Percentiles rank a stretch among this genome's conserved stretches.
Evolutionary conservation across 371 early-diverging fungal genomes (phyloP).

Genomic region (Enteropsectra breve): DNA sequence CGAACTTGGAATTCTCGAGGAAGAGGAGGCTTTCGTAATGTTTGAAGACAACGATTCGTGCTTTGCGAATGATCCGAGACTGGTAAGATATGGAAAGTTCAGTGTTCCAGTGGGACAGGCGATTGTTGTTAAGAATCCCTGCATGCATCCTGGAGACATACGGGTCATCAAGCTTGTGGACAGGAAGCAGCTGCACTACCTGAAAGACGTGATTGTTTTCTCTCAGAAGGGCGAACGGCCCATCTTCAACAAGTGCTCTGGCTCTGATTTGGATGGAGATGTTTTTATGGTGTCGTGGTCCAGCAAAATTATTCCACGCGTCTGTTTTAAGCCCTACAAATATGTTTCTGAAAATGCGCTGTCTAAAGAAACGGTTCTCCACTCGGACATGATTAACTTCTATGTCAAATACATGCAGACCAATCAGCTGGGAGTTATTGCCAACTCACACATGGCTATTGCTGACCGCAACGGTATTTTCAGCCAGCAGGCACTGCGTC

Average conservation of each 20-base stretch:
- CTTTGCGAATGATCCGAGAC: not conserved
- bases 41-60: not conserved
- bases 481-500: slow-evolving; percentile 61
- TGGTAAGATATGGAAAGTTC: slow-evolving; percentile 18
- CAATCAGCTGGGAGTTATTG: slow-evolving; percentile 68
- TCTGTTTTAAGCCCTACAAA: slow-evolving; percentile 63
- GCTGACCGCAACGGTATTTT: slow-evolving; percentile 64
- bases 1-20: slow-evolving; percentile 64
- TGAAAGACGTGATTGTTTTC: slow-evolving; percentile 69
- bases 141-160: slow-evolving; percentile 73
- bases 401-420: slow-evolving; percentile 67
- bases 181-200: slow-evolving; percentile 61
- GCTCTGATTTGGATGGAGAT: slow-evolving; percentile 77
- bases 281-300: slow-evolving; percentile 65
- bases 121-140: slow-evolving; percentile 66
- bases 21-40: slow-evolving; percentile 65
- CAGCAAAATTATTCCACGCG: slow-evolving; percentile 62
- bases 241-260: slow-evolving; percentile 68
- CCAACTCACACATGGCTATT: slow-evolving; percentile 66
- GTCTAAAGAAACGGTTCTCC: slow-evolving; percentile 59
- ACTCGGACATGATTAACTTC: slow-evolving; percentile 64
- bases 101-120: slow-evolving; percentile 50
- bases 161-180: slow-evolving; percentile 66
- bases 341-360: slow-evolving; percentile 60
- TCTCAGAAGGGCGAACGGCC: slow-evolving; percentile 66